Base-by-base conservation (phyloP, 2,329 filamentous ascomycete species). In the Cladophialophora psammophila region DNA sequence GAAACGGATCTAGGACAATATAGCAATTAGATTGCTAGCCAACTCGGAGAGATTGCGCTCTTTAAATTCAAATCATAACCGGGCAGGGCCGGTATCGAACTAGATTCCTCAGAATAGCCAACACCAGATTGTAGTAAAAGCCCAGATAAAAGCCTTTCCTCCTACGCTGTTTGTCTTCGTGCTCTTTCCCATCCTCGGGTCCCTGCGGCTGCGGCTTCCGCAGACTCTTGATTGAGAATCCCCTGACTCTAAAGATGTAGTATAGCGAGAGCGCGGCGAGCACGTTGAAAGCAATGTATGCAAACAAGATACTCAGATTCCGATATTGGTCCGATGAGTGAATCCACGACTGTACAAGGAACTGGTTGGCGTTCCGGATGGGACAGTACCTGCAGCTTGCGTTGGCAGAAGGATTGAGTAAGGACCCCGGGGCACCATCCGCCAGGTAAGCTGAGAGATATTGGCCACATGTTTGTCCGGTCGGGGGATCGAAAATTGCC, bases 251-350 rank as follows among this genome's bases (percentile, higher is more conserved):
- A 69, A 80, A 77, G 62, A 78, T 64, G 69, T 80, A 89, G 74
- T 89, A 90, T 40, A 89, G 74, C 2, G 80, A 75, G 50, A 89
- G 75, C 0, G 87, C 85, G 0, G 80, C 85, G 35, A 76, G 76
- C n/a, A 88, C 76, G 73, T 90, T 90, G 75, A 89, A 87, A 12
- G 81, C 75, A 63, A 88, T 82, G 67, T 86, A 90, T 0, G 81
- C 83, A 80, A 85, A 88, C 60, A 88, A 78, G 32, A 91, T 77
- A 1, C 88, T 90, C 74, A 89, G 90, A 75, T 92, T 90, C 65
- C 89, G 84, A 89, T 89, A 92, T 32, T 88, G 80, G 35, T 90
- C 80, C 26, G 70, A 75, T 74, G 89, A 91, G 64, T 81, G 73
- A 64, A 85, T 83, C 55, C 81, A 79, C 42, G 87, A 81, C 0